Conservation (phyloP, 2,329 filamentous ascomycete genomes). For the Diaporthe batatas region DNA sequence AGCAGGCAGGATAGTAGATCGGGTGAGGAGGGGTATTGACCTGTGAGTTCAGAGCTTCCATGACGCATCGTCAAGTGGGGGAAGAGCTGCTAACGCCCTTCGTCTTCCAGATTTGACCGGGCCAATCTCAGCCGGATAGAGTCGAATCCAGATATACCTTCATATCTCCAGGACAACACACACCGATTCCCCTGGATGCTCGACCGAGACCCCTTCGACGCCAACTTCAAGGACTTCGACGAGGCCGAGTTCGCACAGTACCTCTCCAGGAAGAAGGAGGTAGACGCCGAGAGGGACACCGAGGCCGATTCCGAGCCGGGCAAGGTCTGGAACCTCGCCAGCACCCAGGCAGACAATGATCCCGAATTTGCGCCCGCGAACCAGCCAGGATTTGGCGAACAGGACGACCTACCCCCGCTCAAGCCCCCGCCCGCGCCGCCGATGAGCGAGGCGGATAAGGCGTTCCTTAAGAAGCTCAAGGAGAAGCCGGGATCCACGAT, state of each 20-base stretch:
- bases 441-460: slow-evolving; percentile 32
- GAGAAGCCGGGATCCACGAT: not conserved
- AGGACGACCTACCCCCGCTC: not conserved
- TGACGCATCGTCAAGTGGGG: slow-evolving; percentile 34
- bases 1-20: slow-evolving; percentile 54
- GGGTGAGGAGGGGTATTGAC: slow-evolving; percentile 58
- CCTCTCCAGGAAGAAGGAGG: slow-evolving; percentile 36
- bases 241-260: slow-evolving; percentile 33
- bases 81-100: not conserved
- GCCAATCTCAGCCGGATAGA: slow-evolving; percentile 49
- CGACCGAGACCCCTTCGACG: slow-evolving; percentile 55
- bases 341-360: slow-evolving; percentile 30
- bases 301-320: slow-evolving; percentile 17
- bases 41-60: slow-evolving; percentile 50
- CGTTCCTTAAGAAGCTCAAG: slow-evolving; percentile 28
- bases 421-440: not conserved
- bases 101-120: slow-evolving; percentile 43
- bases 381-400: not conserved
- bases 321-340: slow-evolving; percentile 31
- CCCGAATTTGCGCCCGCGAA: slow-evolving; percentile 27
- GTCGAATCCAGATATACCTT: slow-evolving; percentile 58
- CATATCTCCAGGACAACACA: slow-evolving; percentile 52
- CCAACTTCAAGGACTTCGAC: slow-evolving; percentile 53
- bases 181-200: slow-evolving; percentile 54
- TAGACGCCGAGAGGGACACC: slow-evolving; percentile 39